A percentile compares a stretch with the other conserved stretches of the same genome.
Conservation (phyloP, 352 stramenopile species). For the Pythium brachiatum region DNA sequence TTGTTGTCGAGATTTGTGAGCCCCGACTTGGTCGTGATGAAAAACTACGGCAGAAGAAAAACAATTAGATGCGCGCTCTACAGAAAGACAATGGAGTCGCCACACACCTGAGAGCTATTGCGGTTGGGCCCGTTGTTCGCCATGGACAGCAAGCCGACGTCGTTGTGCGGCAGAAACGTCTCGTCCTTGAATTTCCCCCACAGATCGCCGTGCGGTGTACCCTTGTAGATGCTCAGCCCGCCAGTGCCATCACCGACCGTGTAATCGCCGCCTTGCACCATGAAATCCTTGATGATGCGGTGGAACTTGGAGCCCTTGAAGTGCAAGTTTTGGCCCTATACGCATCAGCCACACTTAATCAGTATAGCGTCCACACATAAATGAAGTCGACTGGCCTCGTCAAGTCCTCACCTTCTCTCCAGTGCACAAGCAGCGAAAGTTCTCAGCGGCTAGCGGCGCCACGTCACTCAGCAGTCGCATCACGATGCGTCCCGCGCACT, state of each 20-base stretch:
- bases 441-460: conserved; percentile 94
- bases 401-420: conserved; percentile 63
- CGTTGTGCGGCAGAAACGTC: conserved; percentile 65
- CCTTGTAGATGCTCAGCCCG: conserved; percentile 76
- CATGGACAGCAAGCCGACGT: conserved; percentile 81
- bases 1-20: conserved; percentile 89
- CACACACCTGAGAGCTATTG: conserved; percentile 66
- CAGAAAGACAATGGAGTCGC: conserved; percentile 3
- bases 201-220: conserved; percentile 55
- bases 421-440: conserved; percentile 89
- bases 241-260: conserved; percentile 71
- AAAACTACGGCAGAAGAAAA: conserved; percentile 42
- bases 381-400: no score
- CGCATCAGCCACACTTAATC: not conserved
- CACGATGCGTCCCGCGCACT: conserved; percentile 87
- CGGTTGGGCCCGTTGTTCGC: conserved; percentile 73
- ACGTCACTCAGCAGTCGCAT: conserved; percentile 94
- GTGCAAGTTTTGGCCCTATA: conserved; percentile 42
- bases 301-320: conserved; percentile 91
- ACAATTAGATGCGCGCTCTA: not conserved
- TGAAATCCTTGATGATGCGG: conserved; percentile 92
- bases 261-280: conserved; percentile 86
- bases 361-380: conserved; percentile 20
- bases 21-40: conserved; percentile 67
- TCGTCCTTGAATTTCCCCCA: conserved; percentile 88